Conservation (phyloP, 2,329 filamentous ascomycete genomes). For the Ophioceras dolichostomum region DNA sequence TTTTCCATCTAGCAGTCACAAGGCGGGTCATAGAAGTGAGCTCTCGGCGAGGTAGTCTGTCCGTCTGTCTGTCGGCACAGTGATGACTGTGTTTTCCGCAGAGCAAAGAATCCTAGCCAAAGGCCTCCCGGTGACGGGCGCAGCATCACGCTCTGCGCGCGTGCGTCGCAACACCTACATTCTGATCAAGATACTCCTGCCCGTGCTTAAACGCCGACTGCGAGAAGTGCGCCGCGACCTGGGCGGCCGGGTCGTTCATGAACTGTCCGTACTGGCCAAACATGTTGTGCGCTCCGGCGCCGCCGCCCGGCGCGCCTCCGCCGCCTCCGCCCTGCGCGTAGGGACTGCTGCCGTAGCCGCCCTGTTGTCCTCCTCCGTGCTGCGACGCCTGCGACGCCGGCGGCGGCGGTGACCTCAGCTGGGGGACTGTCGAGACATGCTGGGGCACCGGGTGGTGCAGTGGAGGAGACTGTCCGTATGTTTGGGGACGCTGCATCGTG, state of each 20-base stretch:
- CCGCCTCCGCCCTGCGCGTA: slow-evolving; percentile 57
- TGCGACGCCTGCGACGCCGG: slow-evolving; percentile 59
- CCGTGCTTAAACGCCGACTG: slow-evolving; percentile 85
- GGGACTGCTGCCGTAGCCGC: slow-evolving; percentile 49
- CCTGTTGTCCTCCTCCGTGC: too few relatives aligned
- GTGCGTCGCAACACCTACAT: slow-evolving; percentile 54
- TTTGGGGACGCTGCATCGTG: slow-evolving; percentile 68
- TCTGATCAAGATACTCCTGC: slow-evolving; percentile 90
- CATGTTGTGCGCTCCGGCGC: slow-evolving; percentile 31
- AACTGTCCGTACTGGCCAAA: slow-evolving; percentile 78
- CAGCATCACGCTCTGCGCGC: too few relatives aligned
- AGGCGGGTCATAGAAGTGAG: neutral
- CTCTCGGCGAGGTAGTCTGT: too few relatives aligned
- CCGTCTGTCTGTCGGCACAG: too few relatives aligned
- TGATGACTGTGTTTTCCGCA: too few relatives aligned
- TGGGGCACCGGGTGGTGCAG: slow-evolving; percentile 96
- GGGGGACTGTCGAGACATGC: slow-evolving; percentile 95
- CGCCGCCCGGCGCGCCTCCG: slow-evolving; percentile 29
- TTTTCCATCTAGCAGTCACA: neutral
- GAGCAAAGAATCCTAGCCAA: too few relatives aligned
- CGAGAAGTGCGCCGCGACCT: slow-evolving; percentile 89
- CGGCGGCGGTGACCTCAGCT: slow-evolving; percentile 86
- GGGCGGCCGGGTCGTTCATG: slow-evolving; percentile 89
- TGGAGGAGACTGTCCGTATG: slow-evolving; percentile 80
- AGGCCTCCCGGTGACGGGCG: too few relatives aligned